Base-by-base conservation (phyloP, 768 basidiomycete genomes). In the Boletus insuetus region DNA sequence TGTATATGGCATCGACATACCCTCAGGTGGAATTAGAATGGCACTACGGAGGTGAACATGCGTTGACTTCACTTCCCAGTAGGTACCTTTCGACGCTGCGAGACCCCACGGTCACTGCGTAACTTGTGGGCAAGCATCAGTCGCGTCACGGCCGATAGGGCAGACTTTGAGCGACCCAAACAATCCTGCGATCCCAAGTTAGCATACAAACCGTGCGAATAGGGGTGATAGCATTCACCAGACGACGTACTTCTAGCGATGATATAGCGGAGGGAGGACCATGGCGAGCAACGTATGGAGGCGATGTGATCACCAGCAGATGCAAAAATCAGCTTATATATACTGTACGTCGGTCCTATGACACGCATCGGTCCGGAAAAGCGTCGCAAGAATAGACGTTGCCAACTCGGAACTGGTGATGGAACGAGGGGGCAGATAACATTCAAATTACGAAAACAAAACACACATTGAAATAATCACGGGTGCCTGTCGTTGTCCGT, bases 151-250 rank as follows among this genome's bases (percentile, higher is more conserved):
- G 6, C 24, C 24, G 24, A 24, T 24, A 29, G 29, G 29, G 2
- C 29, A 29, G 29, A 12, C 34, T 35, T 35, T 4, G 14, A 5
- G 14, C 3, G 6, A 12, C 14, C n/a, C n/a, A n/a, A n/a, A n/a
- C n/a, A n/a, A n/a, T n/a, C n/a, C 38, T 22, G 26, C 31, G 17
- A 35, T 31, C 52, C 31, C 31, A 19, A 26, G 22, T 48, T 19
- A 62, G 26, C 29, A 35, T 37, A 34, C 5, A 1, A 4, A 43
- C 20, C 20, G 3, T 46, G 22, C 34, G 6, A 20, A 49, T 14
- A 41, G 40, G 34, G 24, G 16, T 9, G 16, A 20, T 16, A 19
- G 7, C n/a, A 46, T 69, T 55, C 39, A 77, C 79, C 67, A 73
- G 45, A 76, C 16, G 19, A 34, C 31, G 35, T 24, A 10, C 24